Conservation (phyloP, 805 yeast genomes). For the Monosporozyma siamensis region DNA sequence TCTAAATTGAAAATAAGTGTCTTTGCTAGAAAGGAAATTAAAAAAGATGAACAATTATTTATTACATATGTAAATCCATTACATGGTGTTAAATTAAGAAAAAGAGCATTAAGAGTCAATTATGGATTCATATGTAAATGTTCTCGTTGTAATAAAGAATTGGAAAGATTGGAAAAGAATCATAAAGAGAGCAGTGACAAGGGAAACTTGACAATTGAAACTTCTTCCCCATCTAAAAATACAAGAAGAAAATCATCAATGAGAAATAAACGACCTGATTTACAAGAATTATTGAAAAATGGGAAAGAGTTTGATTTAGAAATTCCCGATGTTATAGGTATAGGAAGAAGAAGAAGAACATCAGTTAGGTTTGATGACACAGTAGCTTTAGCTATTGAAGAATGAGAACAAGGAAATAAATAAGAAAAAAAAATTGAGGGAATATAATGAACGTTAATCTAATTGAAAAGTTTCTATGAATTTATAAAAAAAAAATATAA, state of each 20-base stretch:
- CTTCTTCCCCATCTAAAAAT: neutral
- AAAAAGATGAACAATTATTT: conserved; percentile 56
- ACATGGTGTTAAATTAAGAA: conserved; percentile 53
- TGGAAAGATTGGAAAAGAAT: conserved; percentile 7
- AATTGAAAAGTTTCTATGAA: neutral
- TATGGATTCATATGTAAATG: conserved; percentile 78
- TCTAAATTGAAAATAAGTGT: conserved; percentile 45
- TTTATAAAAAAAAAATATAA: neutral
- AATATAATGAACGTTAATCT: neutral
- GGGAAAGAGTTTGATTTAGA: conserved; percentile 42
- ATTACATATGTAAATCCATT: conserved; percentile 64
- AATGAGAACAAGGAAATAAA: conserved; percentile 6
- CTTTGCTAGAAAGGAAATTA: conserved; percentile 48
- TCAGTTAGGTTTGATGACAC: conserved; percentile 58
- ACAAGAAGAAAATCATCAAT: conserved; percentile 27
- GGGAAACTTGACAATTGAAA: too few relatives aligned
- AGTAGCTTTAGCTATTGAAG: conserved; percentile 43
- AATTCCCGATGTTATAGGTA: conserved; percentile 31
- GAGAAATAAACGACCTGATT: conserved; percentile 30
- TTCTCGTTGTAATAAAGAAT: conserved; percentile 51
- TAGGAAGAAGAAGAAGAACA: conserved; percentile 38
- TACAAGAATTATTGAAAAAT: conserved; percentile 39
- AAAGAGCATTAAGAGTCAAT: conserved; percentile 54
- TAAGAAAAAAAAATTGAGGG: neutral
- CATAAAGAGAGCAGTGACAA: neutral